Evolutionary conservation across 495 filamentous ascomycete genomes (phyloP).

Genomic region (Pseudomonodictys pantanalensis): DNA sequence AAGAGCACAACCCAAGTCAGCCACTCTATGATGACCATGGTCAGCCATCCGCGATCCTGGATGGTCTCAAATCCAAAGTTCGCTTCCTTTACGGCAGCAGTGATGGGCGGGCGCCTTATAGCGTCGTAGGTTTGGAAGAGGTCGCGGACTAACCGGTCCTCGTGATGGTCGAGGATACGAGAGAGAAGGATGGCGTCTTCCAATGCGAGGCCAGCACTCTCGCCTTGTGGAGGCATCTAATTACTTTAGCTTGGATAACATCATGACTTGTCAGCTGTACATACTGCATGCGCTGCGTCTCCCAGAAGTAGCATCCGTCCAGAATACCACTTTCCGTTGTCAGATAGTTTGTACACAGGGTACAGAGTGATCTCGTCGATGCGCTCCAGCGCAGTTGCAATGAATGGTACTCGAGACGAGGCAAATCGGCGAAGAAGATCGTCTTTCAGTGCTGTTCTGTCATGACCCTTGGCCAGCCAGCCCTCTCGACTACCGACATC

Average conservation of each 20-base stretch:
- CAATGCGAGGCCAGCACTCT: conserved; percentile 25
- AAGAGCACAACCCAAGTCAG: conserved; percentile 15
- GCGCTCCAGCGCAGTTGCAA: background rate
- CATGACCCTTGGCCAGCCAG: conserved; percentile 14
- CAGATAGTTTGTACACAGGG: conserved; percentile 21
- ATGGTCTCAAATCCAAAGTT: conserved; percentile 23
- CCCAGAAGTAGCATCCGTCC: conserved; percentile 22
- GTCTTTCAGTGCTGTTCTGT: conserved; percentile 17
- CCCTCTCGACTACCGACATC: conserved; percentile 27
- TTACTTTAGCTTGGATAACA: background rate
- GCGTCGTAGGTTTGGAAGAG: conserved; percentile 13
- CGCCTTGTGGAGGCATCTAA: conserved; percentile 30
- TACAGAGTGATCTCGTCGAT: conserved; percentile 14
- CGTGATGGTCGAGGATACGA: conserved; percentile 12
- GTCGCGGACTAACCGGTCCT: background rate
- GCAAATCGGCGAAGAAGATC: conserved; percentile 21
- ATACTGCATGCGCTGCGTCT: conserved; percentile 30
- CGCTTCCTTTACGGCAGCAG: conserved; percentile 25
- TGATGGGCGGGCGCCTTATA: conserved; percentile 17
- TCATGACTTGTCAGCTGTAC: background rate
- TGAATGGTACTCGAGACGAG: conserved; percentile 9
- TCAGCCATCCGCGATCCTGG: conserved; percentile 24
- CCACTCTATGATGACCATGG: conserved; percentile 23
- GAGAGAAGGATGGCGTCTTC: conserved; percentile 28
- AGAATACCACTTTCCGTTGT: conserved; percentile 15